A percentile compares a stretch with the other conserved stretches of the same genome.
Conservation (phyloP, 179 eudicot genomes). For the Nepenthes alata region DNA sequence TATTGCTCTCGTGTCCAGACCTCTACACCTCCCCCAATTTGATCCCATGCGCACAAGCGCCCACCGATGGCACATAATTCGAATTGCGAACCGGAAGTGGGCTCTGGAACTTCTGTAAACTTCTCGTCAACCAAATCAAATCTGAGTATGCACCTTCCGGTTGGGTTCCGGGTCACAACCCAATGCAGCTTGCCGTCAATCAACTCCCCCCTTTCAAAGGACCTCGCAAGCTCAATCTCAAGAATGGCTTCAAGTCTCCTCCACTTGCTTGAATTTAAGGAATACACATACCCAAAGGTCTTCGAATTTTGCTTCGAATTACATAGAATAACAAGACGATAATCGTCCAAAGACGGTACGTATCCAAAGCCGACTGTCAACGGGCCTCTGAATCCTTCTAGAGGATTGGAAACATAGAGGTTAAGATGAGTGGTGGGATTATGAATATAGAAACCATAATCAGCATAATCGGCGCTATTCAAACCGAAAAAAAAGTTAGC, state of each 20-base stretch:
- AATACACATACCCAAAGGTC: background rate
- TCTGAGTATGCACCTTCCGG: background rate
- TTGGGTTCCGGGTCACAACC: background rate
- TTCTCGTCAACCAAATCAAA: constrained; percentile 4
- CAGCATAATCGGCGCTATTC: background rate
- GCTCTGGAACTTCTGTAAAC: background rate
- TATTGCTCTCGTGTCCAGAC: constrained; percentile 7
- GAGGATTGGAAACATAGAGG: background rate
- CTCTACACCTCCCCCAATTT: background rate
- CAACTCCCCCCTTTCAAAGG: background rate
- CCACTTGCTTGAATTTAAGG: background rate
- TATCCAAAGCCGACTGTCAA: constrained; percentile 5
- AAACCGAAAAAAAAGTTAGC: background rate
- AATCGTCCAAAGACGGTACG: constrained; percentile 1
- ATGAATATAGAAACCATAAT: background rate
- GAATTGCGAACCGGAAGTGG: background rate
- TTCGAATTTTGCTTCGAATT: background rate
- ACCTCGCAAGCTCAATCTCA: background rate
- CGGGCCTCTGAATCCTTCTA: background rate
- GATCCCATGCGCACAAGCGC: constrained; percentile 2
- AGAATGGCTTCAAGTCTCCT: background rate
- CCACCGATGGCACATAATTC: background rate
- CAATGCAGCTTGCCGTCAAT: constrained; percentile 4
- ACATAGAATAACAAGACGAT: background rate
- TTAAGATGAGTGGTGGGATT: background rate